A percentile compares a stretch with the other conserved stretches of the same genome.
phyloP scores from a whole-genome alignment of 2,329 filamentous ascomycete species.

The Apiospora sp. region DNA sequence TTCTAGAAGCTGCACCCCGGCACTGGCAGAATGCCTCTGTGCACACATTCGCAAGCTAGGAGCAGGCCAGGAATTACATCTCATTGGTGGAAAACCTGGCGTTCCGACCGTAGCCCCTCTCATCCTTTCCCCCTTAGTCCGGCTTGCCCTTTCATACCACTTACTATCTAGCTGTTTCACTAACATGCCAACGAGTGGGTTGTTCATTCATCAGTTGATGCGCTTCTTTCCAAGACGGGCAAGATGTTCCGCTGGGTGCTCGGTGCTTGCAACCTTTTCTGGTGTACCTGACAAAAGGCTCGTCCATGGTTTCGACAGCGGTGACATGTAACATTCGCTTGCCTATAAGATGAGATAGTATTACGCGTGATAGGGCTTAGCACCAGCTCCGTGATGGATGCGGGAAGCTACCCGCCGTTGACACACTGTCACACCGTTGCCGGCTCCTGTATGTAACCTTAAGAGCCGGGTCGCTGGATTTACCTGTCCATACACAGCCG shows the following conservation, averaged over 20 bases:
- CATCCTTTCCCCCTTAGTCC: neutral
- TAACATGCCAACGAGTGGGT: neutral
- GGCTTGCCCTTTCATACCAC: neutral
- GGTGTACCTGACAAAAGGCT: neutral
- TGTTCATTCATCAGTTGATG: neutral
- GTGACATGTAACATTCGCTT: neutral
- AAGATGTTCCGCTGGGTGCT: neutral
- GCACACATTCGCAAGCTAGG: too few relatives aligned
- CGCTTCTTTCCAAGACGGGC: slow-evolving; percentile 1
- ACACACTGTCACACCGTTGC: neutral
- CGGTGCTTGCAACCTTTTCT: neutral
- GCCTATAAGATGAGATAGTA: neutral
- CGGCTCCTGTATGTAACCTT: neutral
- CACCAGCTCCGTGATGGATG: neutral
- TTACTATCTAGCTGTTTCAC: slow-evolving; percentile 7
- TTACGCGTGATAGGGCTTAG: neutral
- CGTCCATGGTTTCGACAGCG: neutral
- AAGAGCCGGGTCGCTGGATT: neutral
- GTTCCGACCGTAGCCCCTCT: neutral
- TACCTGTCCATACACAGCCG: neutral
- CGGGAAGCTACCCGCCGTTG: neutral
- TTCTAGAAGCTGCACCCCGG: too few relatives aligned
- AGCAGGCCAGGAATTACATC: neutral
- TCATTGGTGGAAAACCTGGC: slow-evolving; percentile 10
- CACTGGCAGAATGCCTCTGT: neutral